Evolutionary conservation across 305 asterid species (phyloP).

Genomic region (Stenogyne calaminthoides): DNA sequence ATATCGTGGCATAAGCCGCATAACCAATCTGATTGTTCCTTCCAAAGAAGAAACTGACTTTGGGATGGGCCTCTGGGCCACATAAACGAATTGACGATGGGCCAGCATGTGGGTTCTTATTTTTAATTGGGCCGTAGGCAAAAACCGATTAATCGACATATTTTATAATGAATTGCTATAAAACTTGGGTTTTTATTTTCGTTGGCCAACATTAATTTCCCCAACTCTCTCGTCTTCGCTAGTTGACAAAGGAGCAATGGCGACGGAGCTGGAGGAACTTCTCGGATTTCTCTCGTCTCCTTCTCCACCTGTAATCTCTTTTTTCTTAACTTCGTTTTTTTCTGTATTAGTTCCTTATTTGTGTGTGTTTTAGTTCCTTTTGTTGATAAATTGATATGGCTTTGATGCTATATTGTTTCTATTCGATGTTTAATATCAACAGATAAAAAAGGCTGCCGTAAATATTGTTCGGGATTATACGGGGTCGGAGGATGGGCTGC

Average conservation of each 20-base stretch:
- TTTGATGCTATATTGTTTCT: constrained; percentile 12
- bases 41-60: too few species aligned
- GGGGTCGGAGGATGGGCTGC: constrained; percentile 88
- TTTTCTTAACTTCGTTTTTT: not conserved
- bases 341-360: not conserved
- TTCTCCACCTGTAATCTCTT: constrained; percentile 64
- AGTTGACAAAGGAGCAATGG: constrained; percentile 50
- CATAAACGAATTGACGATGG: too few species aligned
- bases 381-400: not conserved
- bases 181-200: too few species aligned
- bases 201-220: not conserved
- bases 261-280: constrained; percentile 94
- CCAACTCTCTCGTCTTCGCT: not conserved
- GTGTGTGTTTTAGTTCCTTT: not conserved
- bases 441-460: constrained; percentile 86
- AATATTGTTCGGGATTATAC: constrained; percentile 85
- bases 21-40: too few species aligned
- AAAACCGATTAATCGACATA: too few species aligned
- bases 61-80: too few species aligned
- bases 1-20: too few species aligned
- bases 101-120: not conserved
- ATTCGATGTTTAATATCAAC: not conserved
- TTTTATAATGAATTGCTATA: too few species aligned
- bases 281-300: constrained; percentile 79
- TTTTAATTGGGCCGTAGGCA: constrained; percentile 11